Evolutionary conservation across 148 eudicot species (phyloP).

Genomic region (Selenicereus undatus): DNA sequence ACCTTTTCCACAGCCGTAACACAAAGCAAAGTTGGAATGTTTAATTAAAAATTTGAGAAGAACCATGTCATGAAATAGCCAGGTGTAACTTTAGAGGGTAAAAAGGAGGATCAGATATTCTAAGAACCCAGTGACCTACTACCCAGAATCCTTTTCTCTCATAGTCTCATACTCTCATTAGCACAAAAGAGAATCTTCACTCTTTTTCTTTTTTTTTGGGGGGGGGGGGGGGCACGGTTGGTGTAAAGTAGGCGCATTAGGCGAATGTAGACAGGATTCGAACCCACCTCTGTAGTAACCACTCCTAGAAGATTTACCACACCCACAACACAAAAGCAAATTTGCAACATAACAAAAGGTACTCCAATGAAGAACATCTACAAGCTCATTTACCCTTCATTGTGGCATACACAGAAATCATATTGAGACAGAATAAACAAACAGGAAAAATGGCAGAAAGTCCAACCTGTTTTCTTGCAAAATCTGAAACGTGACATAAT

Average conservation of each 20-base stretch:
- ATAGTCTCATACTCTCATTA: too few relatives aligned
- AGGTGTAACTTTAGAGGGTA: neutral
- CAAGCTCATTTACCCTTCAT: neutral
- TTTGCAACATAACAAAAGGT: constrained; percentile 13
- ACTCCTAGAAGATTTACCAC: neutral
- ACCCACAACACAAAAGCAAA: constrained; percentile 4
- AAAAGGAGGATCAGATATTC: neutral
- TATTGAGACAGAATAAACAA: neutral
- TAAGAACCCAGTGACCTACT: too few relatives aligned
- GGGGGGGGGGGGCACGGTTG: too few relatives aligned
- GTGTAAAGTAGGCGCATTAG: too few relatives aligned
- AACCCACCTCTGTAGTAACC: neutral
- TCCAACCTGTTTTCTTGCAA: constrained; percentile 64
- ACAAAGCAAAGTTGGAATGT: too few relatives aligned
- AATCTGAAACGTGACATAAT: constrained; percentile 59
- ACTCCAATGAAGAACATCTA: constrained; percentile 3
- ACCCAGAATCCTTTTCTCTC: neutral
- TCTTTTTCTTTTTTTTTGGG: too few relatives aligned
- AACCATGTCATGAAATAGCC: neutral
- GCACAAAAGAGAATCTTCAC: neutral
- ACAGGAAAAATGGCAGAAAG: neutral
- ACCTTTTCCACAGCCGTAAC: too few relatives aligned
- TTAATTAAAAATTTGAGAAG: too few relatives aligned
- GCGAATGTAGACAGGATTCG: too few relatives aligned
- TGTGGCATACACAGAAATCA: neutral